Percentiles rank a stretch among this genome's conserved stretches.
These are phyloP conservation scores for Cercospora zeae-maydis DNA, from an alignment of 2,329 filamentous ascomycete genomes.

Conservation along the genomic window DNA sequence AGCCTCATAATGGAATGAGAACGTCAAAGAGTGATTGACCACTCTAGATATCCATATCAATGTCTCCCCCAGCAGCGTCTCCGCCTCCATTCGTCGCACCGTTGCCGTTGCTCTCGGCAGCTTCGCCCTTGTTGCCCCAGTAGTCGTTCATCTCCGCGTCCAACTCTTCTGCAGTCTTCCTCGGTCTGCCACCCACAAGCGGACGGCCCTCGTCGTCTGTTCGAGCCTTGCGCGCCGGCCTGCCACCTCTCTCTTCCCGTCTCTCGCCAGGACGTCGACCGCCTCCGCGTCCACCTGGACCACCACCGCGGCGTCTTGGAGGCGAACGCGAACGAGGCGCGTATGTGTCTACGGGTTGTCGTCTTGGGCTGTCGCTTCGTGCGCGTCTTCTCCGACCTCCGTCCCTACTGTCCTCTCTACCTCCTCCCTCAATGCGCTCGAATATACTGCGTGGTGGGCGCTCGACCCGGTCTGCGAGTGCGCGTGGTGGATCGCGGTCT, in stretches of 20 bases:
- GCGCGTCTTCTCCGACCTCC: constrained; percentile 23
- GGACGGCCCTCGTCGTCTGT: constrained; percentile 48
- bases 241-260: constrained; percentile 43
- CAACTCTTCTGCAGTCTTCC: constrained; percentile 86
- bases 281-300: constrained; percentile 48
- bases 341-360: constrained; percentile 73
- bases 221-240: constrained; percentile 36
- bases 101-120: constrained; percentile 29
- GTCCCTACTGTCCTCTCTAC: constrained; percentile 39
- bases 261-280: constrained; percentile 47
- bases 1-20: not conserved
- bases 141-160: constrained; percentile 98
- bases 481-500: constrained; percentile 36
- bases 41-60: constrained; percentile 37
- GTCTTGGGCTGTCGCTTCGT: constrained; percentile 46
- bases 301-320: constrained; percentile 49
- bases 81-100: constrained; percentile 23
- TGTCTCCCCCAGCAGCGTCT: constrained; percentile 26
- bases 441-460: constrained; percentile 61
- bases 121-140: constrained; percentile 54
- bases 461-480: constrained; percentile 49
- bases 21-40: not conserved
- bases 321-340: constrained; percentile 60
- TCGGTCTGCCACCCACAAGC: constrained; percentile 51
- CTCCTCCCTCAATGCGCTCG: constrained; percentile 49